phyloP scores from a whole-genome alignment of 1,284 basidiomycete genomes.

The Cryptococcus sp. region DNA sequence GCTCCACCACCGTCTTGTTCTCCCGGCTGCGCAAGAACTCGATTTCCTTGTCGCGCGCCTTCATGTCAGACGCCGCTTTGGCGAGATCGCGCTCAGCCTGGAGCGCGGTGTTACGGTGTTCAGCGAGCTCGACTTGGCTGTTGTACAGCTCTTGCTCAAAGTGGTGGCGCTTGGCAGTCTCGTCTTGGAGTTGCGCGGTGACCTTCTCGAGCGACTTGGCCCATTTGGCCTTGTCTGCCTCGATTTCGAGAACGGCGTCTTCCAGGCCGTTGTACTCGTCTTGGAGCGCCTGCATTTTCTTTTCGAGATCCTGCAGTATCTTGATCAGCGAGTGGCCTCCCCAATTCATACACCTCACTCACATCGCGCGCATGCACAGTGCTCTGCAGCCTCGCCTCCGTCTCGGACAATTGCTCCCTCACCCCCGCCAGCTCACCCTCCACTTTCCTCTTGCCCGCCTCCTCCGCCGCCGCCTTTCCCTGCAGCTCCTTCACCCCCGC shows the following conservation, averaged over 20 bases:
- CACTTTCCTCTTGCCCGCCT: slow-evolving; percentile 65
- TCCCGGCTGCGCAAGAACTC: slow-evolving; percentile 79
- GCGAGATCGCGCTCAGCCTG: slow-evolving; percentile 77
- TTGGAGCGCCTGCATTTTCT: slow-evolving; percentile 63
- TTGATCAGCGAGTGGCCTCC: slow-evolving; percentile 4
- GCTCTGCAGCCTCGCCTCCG: slow-evolving; percentile 65
- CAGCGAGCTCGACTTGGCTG: slow-evolving; percentile 65
- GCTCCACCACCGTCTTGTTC: slow-evolving; percentile 98
- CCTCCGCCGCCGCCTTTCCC: slow-evolving; percentile 59
- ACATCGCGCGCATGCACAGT: slow-evolving; percentile 69
- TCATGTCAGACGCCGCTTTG: slow-evolving; percentile 72
- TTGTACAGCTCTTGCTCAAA: slow-evolving; percentile 65
- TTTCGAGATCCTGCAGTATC: slow-evolving; percentile 62
- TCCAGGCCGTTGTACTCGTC: slow-evolving; percentile 78
- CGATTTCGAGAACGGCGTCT: slow-evolving; percentile 76
- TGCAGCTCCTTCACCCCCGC: slow-evolving; percentile 56
- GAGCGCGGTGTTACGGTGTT: slow-evolving; percentile 65
- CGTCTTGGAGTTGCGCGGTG: slow-evolving; percentile 47
- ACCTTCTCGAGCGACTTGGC: slow-evolving; percentile 69
- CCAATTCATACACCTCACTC: slow-evolving; percentile 22
- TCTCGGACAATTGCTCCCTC: slow-evolving; percentile 67
- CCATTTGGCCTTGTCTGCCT: slow-evolving; percentile 73
- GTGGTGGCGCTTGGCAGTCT: slow-evolving; percentile 61
- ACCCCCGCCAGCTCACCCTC: slow-evolving; percentile 73
- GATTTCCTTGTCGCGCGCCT: slow-evolving; percentile 78